Conservation (phyloP, 306 rosid species). For the Gynostemma pentaphyllum region DNA sequence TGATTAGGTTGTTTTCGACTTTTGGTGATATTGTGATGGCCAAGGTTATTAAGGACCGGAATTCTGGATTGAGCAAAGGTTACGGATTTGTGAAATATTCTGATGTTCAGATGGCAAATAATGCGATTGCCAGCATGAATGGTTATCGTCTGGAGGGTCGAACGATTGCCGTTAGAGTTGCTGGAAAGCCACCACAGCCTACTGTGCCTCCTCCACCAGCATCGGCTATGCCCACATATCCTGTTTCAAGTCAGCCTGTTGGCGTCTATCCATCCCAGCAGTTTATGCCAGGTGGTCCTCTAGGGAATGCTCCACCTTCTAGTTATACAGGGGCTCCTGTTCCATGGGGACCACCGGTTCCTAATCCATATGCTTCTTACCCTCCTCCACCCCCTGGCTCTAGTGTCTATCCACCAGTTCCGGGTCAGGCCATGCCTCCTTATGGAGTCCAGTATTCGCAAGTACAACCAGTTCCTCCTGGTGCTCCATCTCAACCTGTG, state of each 20-base stretch:
- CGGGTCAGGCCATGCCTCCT: conserved; percentile 64
- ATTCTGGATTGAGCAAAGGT: conserved; percentile 83
- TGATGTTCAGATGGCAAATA: conserved; percentile 86
- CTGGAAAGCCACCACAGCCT: conserved; percentile 98
- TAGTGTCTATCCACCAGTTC: conserved; percentile 65
- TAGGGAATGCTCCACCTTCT: conserved; percentile 54
- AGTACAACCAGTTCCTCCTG: conserved; percentile 63
- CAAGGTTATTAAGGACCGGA: conserved; percentile 79
- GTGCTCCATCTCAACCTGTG: conserved; percentile 58
- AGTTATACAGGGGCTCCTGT: conserved; percentile 57
- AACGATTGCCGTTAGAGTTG: conserved; percentile 94
- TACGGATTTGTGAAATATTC: conserved; percentile 93
- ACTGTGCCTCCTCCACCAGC: conserved; percentile 80
- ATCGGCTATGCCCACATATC: conserved; percentile 58
- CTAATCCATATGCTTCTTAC: conserved; percentile 60
- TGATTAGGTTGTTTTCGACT: conserved; percentile 75
- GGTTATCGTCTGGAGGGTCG: conserved; percentile 90
- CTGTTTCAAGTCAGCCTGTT: conserved; percentile 56
- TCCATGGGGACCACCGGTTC: conserved; percentile 97
- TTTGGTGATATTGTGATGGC: conserved; percentile 99
- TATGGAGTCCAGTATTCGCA: conserved; percentile 79
- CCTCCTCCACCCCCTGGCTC: conserved; percentile 88
- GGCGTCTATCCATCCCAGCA: conserved; percentile 92
- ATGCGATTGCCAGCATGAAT: conserved; percentile 76
- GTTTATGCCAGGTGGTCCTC: conserved; percentile 62